Conservation (phyloP, 164 flowering plant genomes). For the Sedum album region DNA sequence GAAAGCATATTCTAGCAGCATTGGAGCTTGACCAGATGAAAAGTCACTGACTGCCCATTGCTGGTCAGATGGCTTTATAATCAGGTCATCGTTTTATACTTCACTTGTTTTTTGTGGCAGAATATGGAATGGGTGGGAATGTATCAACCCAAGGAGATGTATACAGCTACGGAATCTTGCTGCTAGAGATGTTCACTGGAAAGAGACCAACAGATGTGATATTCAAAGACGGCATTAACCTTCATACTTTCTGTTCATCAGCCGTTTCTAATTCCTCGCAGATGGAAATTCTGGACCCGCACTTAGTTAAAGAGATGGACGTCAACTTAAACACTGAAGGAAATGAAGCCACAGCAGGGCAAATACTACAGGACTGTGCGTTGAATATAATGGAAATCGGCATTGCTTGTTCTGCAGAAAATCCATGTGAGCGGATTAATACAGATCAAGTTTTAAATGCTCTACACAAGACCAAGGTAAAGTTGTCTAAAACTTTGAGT, state of each 20-base stretch:
- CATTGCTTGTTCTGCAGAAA: conserved; percentile 2
- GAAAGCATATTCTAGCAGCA: neutral
- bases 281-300: conserved; percentile 4
- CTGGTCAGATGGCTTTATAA: neutral
- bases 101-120: neutral
- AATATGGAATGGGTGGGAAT: conserved; percentile 9
- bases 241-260: neutral
- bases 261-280: neutral
- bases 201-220: conserved; percentile 7
- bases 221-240: conserved; percentile 3
- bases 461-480: neutral
- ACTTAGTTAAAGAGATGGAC: neutral
- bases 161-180: conserved; percentile 10
- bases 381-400: neutral
- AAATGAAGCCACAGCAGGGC: neutral
- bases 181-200: conserved; percentile 8
- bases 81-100: neutral
- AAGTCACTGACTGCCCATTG: neutral
- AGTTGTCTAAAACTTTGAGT: conserved; percentile 1
- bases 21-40: neutral
- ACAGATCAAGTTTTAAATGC: neutral
- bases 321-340: neutral
- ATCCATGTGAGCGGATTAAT: neutral
- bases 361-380: neutral
- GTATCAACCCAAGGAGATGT: conserved; percentile 7